Evolutionary conservation across 129 eudicot species (phyloP), one percentile per base, ranked within the genome.

Genomic region (Artemisia annua): DNA sequence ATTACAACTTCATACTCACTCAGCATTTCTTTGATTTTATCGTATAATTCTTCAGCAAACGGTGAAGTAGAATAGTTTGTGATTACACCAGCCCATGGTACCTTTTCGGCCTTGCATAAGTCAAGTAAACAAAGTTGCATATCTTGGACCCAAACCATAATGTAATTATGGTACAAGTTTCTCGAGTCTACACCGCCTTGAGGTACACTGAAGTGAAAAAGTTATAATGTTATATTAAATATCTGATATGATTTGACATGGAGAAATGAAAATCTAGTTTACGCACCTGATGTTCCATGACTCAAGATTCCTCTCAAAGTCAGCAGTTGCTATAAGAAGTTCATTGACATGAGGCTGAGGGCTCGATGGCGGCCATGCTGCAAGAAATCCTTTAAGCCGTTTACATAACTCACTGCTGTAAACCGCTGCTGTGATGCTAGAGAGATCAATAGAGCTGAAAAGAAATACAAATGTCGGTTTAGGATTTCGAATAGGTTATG

Each of bases 131-230:
- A 82, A 69, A 92, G 83, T 71, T 92, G 94, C 90, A 92, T 83
- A 71, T 92, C 98, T 77, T 92, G 87, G 59, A 92, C 83, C 98
- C 98, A 92, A 28, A 89, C 90, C 95, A 87, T 89, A 63, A 92
- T 87, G 72, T 89, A 92, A 73, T 81, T 76, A 43, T 92, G 88
- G 80, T 71, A 92, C 77, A 92, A 82, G 79, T 82, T 74, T 70
- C 89, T 85, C 4, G 96, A 87, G 73, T 87, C 88, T 60, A 92
- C 83, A 62, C 92, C 96, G 67, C 95, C 95, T 80, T 76, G 86
- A 55, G 85, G 79, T 52, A 79, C 79, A 80, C 97, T 91, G 84
- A 63, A 75, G 73, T 48, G 55, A 74, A 53, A 67, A 78, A 9
- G 56, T 24, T 12, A 12, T 5, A 17, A n/a, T 3, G 49, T 59